Conservation (phyloP, 305 asterid species). For the Fraxinus paxiana region DNA sequence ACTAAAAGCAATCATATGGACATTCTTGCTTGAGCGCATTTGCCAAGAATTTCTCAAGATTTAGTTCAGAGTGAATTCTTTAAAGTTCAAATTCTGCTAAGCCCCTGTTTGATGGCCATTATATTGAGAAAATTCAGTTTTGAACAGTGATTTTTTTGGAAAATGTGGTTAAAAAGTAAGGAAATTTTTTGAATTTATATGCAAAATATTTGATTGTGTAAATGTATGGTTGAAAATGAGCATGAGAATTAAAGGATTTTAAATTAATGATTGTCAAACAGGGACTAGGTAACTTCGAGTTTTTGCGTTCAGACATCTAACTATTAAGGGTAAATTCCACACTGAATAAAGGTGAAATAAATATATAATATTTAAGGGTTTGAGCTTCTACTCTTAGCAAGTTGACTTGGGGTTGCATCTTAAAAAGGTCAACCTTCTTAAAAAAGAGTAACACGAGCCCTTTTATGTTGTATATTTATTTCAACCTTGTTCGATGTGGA, state of each 20-base stretch:
- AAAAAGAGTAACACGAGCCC: not conserved
- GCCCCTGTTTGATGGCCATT: not conserved
- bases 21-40: conserved; percentile 5
- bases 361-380: not conserved
- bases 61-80: not conserved
- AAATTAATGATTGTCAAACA: not conserved
- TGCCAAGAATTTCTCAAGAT: not conserved
- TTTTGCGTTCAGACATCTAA: not conserved
- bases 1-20: not conserved
- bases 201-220: not conserved
- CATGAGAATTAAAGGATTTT: not conserved
- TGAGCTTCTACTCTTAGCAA: not conserved
- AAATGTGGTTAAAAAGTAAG: not conserved
- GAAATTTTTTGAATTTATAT: no score
- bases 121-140: not conserved
- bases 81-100: not conserved
- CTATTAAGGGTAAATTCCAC: not conserved
- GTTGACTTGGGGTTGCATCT: not conserved
- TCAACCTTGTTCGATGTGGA: not conserved
- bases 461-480: not conserved
- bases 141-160: not conserved
- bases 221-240: not conserved
- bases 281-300: not conserved
- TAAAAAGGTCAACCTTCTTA: not conserved
- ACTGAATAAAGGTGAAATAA: not conserved